Base-by-base conservation (phyloP, 2,329 filamentous ascomycete genomes). In the Calonectria henricotiae region DNA sequence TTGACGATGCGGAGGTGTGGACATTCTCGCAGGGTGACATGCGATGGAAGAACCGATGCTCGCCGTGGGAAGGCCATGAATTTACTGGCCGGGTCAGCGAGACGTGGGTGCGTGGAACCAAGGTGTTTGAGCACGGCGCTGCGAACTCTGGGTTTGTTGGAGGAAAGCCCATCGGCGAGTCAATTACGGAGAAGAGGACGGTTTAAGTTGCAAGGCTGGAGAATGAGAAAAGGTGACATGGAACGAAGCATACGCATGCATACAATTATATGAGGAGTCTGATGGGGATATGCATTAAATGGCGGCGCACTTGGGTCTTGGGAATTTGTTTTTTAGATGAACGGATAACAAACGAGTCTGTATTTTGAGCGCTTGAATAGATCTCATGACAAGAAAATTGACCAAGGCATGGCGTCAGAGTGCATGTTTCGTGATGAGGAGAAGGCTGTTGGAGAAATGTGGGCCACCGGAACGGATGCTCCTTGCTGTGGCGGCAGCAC, bases 31-130 rank as follows among this genome's bases (percentile, higher is more conserved):
- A 89, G 20, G 91, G 89, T 71, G 94, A 94, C 61, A 97, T 99
- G 95, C 89, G 96, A 75, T 99, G 97, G 89, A 92, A 94, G 82
- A 98, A 98, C 83, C 94, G 94, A 79, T 95, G 94, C 85, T 95
- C 92, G 67, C 95, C 95, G 0, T 98, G 97, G 87, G 93, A 98
- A 81, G 94, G 94, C 23, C 93, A 92, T 82, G 87, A 85, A 37
- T 91, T 98, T 77, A 89, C 87, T 55, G 95, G 95, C 1, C 89
- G 94, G 69, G 95, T 98, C 12, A 86, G 85, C 69, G 94, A 97
- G 87, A 98, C 95, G 8, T 98, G 94, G 93, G 79, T 98, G 71
- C 87, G 95, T 7, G 95, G 95, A 0, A 85, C 85, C 73, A 91
- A 89, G 80, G 88, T 98, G n/a, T 97, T 93, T 81, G 88, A 89